Evolutionary conservation across 2,329 filamentous ascomycete genomes (phyloP).

Genomic region (Teratosphaeria epicoccoides): DNA sequence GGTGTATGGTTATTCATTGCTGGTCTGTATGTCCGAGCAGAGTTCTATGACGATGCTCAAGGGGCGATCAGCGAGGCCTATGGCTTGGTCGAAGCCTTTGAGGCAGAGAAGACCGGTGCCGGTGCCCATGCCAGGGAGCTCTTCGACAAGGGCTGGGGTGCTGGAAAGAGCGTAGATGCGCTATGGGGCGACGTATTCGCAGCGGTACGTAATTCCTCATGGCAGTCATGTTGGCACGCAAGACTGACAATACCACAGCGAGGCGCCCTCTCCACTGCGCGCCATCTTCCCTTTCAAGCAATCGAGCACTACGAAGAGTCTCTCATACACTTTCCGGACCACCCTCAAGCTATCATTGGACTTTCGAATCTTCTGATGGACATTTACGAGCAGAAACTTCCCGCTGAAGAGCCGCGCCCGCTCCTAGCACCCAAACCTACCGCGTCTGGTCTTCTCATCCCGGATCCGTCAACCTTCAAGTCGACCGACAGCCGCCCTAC

Average conservation of each 20-base stretch:
- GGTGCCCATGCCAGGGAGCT: conserved; percentile 53
- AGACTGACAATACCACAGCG: conserved; percentile 38
- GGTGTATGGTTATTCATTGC: conserved; percentile 87
- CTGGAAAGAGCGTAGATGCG: conserved; percentile 70
- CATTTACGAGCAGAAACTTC: conserved; percentile 56
- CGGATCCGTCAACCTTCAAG: conserved; percentile 6
- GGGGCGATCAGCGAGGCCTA: conserved; percentile 73
- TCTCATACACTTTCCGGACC: conserved; percentile 67
- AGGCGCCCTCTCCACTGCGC: conserved; percentile 55
- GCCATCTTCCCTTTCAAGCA: conserved; percentile 55
- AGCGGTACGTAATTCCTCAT: conserved; percentile 49
- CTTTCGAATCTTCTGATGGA: conserved; percentile 79
- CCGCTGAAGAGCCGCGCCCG: conserved; percentile 46
- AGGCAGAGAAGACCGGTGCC: conserved; percentile 54
- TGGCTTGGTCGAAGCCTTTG: conserved; percentile 61
- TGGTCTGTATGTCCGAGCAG: conserved; percentile 73
- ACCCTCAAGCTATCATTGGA: conserved; percentile 68
- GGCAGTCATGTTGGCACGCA: not conserved
- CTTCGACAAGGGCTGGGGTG: conserved; percentile 61
- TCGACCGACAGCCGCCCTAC: conserved; percentile 8
- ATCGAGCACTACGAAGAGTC: conserved; percentile 72
- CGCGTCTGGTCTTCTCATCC: conserved; percentile 11
- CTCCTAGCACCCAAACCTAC: conserved; percentile 20
- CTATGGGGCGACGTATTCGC: conserved; percentile 74
- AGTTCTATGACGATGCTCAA: conserved; percentile 66